phyloP scores from a whole-genome alignment of 2,329 filamentous ascomycete genomes.

The Apiospora arundinis region DNA sequence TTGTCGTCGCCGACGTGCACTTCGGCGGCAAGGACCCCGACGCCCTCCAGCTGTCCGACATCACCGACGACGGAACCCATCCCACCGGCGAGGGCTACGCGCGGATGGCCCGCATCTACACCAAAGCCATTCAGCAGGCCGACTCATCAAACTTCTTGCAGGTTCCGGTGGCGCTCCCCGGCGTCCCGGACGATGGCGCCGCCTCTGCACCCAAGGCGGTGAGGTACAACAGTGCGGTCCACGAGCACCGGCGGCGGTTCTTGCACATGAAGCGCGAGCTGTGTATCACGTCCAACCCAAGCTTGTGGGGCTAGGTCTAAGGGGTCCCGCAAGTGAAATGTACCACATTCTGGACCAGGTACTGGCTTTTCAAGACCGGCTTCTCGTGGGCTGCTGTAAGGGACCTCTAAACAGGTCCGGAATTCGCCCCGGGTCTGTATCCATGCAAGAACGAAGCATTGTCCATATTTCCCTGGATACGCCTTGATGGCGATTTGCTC shows the following conservation, averaged over 20 bases:
- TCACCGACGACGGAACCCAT: constrained; percentile 22
- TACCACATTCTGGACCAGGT: no score
- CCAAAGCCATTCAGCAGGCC: constrained; percentile 16
- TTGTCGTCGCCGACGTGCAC: constrained; percentile 15
- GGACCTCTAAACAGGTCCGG: no score
- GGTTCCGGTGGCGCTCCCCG: not conserved
- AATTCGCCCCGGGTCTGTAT: no score
- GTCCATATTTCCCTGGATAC: no score
- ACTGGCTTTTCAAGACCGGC: no score
- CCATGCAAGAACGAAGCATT: no score
- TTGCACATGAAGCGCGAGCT: not conserved
- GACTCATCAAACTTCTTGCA: not conserved
- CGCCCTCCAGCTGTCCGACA: constrained; percentile 15
- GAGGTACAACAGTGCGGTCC: not conserved
- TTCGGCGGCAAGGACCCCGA: not conserved
- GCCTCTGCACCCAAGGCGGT: not conserved
- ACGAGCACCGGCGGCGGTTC: not conserved
- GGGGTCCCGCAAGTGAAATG: no score
- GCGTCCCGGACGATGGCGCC: constrained; percentile 28
- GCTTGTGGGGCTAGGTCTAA: not conserved
- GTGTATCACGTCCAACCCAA: constrained; percentile 4
- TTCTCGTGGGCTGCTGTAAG: no score
- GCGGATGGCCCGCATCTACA: constrained; percentile 21
- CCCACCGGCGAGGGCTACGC: constrained; percentile 9
- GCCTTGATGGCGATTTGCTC: no score